A percentile compares a stretch with the other conserved stretches of the same genome.
Evolutionary conservation across 345 rosid species (phyloP).

Genomic region (Raphanus raphanistrum): DNA sequence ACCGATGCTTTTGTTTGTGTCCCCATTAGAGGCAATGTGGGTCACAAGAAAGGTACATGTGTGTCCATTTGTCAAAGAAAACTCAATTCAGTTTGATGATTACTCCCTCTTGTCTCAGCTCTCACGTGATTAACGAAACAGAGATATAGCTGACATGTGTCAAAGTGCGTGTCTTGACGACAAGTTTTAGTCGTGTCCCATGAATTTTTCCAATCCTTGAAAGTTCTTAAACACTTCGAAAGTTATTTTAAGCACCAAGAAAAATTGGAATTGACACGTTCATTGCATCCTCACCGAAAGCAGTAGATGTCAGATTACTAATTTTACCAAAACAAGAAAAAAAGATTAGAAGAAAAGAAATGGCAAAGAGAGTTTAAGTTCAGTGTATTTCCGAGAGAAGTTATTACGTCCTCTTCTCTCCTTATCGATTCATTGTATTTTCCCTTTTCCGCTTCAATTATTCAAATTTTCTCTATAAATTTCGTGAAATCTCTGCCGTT

Average conservation of each 20-base stretch:
- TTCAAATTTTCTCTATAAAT: background rate
- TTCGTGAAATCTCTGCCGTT: background rate
- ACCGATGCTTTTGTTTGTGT: constrained; percentile 10
- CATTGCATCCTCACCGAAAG: constrained; percentile 38
- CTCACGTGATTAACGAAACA: constrained; percentile 26
- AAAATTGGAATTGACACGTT: constrained; percentile 12
- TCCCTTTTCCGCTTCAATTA: background rate
- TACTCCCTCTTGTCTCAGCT: constrained; percentile 6
- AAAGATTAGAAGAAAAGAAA: background rate
- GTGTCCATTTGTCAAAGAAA: constrained; percentile 7
- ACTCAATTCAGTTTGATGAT: background rate
- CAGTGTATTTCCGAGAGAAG: constrained; percentile 20
- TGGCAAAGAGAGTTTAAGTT: constrained; percentile 32
- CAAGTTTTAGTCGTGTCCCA: constrained; percentile 18
- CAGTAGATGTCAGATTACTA: constrained; percentile 28
- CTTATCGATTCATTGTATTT: constrained; percentile 20
- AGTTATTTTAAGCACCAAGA: constrained; percentile 17
- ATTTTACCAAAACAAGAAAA: background rate
- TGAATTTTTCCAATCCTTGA: constrained; percentile 1
- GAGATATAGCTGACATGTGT: constrained; percentile 31
- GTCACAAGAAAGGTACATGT: constrained; percentile 27
- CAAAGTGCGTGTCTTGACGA: constrained; percentile 5
- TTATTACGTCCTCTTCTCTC: constrained; percentile 28
- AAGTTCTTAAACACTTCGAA: constrained; percentile 28
- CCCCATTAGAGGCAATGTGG: background rate